These are phyloP conservation scores for Aleurites moluccanus DNA, from an alignment of 441 rosid species.

Conservation along the genomic window DNA sequence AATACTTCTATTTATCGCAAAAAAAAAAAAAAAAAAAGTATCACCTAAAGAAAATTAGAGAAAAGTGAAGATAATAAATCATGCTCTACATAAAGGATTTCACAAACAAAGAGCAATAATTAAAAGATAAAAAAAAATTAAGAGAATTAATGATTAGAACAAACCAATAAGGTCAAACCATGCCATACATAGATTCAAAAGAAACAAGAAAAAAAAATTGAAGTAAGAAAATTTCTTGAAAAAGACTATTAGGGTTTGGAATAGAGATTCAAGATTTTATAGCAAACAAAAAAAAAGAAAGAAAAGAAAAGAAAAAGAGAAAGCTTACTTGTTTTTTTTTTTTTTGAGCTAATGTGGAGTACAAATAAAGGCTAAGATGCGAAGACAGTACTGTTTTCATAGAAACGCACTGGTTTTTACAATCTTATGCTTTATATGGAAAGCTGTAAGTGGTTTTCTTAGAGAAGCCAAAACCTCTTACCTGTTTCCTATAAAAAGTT, in stretches of 20 bases:
- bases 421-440: conserved; percentile 19
- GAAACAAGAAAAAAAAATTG: background rate
- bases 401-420: conserved; percentile 17
- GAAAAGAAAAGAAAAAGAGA: background rate
- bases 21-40: background rate
- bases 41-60: background rate
- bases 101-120: background rate
- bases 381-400: background rate
- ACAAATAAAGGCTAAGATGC: background rate
- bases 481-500: background rate
- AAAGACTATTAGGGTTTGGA: background rate
- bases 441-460: conserved; percentile 26
- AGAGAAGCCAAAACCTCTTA: background rate
- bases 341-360: conserved; percentile 16
- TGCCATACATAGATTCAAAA: background rate
- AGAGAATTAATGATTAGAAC: background rate
- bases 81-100: background rate
- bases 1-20: background rate
- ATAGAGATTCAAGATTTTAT: too few relatives aligned
- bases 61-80: background rate
- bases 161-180: background rate
- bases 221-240: background rate
- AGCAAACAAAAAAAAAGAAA: background rate
- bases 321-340: conserved; percentile 27
- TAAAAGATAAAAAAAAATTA: background rate